These are phyloP conservation scores for Gnaphalium uliginosum DNA, from an alignment of 129 eudicot species.

Conservation along the genomic window DNA sequence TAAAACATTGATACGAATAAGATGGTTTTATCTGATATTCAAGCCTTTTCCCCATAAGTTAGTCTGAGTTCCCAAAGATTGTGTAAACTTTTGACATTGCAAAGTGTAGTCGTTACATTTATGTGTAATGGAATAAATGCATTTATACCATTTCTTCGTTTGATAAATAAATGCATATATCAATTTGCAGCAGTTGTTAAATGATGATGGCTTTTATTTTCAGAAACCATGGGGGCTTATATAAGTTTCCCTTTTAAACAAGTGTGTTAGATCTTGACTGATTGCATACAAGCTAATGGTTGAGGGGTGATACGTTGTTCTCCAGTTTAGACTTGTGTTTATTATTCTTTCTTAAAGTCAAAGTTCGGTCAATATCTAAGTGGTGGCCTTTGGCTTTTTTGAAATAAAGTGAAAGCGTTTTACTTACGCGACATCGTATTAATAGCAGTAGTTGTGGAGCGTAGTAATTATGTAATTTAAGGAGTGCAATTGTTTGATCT, in stretches of 20 bases:
- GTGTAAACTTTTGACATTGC: neutral
- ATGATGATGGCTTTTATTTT: neutral
- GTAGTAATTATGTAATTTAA: constrained; percentile 10
- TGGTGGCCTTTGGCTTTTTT: neutral
- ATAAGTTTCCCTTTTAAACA: neutral
- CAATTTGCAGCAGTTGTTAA: neutral
- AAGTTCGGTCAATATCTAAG: neutral
- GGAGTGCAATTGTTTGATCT: constrained; percentile 3
- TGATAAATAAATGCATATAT: neutral
- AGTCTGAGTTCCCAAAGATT: neutral
- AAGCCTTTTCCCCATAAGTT: too few relatives aligned
- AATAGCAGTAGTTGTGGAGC: neutral
- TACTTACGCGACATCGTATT: neutral
- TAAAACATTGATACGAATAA: too few relatives aligned
- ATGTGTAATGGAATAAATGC: neutral
- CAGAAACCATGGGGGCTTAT: neutral
- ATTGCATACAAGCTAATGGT: neutral
- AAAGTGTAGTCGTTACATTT: neutral
- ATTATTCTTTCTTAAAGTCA: neutral
- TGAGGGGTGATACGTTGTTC: neutral
- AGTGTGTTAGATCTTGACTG: neutral
- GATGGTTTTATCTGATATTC: too few relatives aligned
- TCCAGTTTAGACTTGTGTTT: neutral
- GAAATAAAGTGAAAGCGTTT: neutral
- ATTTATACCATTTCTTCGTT: neutral